These are phyloP conservation scores for Cystofilobasidium ferigula DNA, from an alignment of 768 basidiomycete species.

Conservation along the genomic window DNA sequence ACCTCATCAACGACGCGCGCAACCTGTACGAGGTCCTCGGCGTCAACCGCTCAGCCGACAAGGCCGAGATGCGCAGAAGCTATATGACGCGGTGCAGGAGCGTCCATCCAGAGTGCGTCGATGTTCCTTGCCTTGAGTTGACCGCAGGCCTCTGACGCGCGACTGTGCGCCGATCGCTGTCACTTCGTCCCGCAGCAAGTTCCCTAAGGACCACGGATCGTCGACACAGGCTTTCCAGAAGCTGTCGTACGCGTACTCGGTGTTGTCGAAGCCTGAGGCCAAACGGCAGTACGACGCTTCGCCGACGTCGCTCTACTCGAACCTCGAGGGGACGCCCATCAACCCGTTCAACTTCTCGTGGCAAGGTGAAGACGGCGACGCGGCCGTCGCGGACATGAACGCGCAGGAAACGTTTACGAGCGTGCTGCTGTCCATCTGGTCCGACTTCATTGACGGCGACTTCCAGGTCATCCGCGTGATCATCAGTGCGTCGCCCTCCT, in stretches of 20 bases:
- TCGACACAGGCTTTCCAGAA: slow-evolving; percentile 79
- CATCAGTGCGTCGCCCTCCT: slow-evolving; percentile 48
- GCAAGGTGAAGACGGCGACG: slow-evolving; percentile 41
- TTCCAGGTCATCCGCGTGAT: slow-evolving; percentile 69
- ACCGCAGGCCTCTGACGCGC: too few species aligned
- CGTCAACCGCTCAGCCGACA: slow-evolving; percentile 49
- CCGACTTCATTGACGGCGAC: slow-evolving; percentile 71
- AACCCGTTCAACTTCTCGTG: slow-evolving; percentile 2
- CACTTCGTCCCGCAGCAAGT: slow-evolving; percentile 49
- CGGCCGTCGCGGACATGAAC: slow-evolving; percentile 35
- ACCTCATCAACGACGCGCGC: slow-evolving; percentile 18
- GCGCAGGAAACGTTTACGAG: slow-evolving; percentile 71
- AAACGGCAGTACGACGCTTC: slow-evolving; percentile 54
- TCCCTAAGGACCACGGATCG: slow-evolving; percentile 54
- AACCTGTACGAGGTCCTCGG: slow-evolving; percentile 61
- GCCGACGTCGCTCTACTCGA: slow-evolving; percentile 3
- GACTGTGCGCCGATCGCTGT: background rate
- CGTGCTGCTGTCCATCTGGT: slow-evolving; percentile 62
- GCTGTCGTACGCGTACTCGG: slow-evolving; percentile 70
- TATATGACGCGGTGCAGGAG: slow-evolving; percentile 63
- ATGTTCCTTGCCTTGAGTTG: background rate
- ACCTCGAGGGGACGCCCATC: background rate
- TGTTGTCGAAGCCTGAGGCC: slow-evolving; percentile 61
- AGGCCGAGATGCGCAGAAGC: slow-evolving; percentile 55
- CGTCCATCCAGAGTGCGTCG: slow-evolving; percentile 75